Evolutionary conservation across 768 basidiomycete genomes (phyloP).

Genomic region (Boletus edulis): DNA sequence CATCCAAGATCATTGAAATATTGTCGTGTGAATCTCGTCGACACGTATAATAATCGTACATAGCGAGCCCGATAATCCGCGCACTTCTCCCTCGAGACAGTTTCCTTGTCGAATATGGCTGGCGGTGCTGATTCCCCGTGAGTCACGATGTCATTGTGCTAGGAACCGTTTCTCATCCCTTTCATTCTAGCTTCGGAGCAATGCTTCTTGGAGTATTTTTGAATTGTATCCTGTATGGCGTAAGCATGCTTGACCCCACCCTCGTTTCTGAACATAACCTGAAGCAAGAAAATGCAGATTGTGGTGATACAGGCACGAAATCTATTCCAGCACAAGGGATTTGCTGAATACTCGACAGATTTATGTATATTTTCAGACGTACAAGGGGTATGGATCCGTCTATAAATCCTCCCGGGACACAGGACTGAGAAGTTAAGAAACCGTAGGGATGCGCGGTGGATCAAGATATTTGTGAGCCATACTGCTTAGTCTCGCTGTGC

Average conservation of each 20-base stretch:
- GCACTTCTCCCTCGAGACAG: too few species aligned
- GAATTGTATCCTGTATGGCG: constrained; percentile 15
- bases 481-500: not conserved
- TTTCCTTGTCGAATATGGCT: not conserved
- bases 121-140: not conserved
- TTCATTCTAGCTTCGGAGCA: constrained; percentile 34
- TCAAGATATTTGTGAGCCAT: constrained; percentile 39
- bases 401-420: not conserved
- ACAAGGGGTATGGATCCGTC: not conserved
- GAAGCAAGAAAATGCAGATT: not conserved
- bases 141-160: not conserved
- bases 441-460: not conserved
- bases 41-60: too few species aligned
- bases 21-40: too few species aligned
- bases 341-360: not conserved
- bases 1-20: too few species aligned
- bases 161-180: constrained; percentile 32
- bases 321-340: not conserved
- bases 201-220: constrained; percentile 12
- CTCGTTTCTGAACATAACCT: not conserved
- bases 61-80: too few species aligned
- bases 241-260: not conserved
- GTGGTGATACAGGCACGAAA: constrained; percentile 9
- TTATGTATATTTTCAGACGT: not conserved
- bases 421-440: not conserved